Base-by-base conservation (phyloP, 2,329 filamentous ascomycete genomes). In the Fusarium dlaminii region DNA sequence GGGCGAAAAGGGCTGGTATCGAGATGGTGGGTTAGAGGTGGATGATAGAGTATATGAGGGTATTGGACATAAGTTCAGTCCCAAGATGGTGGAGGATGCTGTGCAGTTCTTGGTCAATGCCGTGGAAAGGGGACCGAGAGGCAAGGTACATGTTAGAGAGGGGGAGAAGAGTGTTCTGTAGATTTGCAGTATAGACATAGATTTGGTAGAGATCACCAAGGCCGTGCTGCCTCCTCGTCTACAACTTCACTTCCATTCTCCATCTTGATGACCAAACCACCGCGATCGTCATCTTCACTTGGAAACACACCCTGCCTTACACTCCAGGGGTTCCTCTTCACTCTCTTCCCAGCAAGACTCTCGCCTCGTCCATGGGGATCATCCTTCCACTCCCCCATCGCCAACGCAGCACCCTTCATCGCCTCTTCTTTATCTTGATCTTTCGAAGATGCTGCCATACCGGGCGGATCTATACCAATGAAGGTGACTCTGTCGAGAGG, bases 41-140 rank as follows among this genome's bases (percentile, higher is more conserved):
- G 88, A 91, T 57, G 90, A 95, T 79, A 87, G 89, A 37, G 83
- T 94, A 0, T 95, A 94, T 76, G 86, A 90, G 3, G 91, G 89
- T 0, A 86, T 91, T 2, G 92, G 92, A 0, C 94, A 96, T 80
- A 84, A 86, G n/a, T 94, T 94, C 76, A 91, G 88, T 15, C 80
- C 84, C 4, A 86, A 82, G 11, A 96, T 96, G 94, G 86, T 90
- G 34, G 82, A 83, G 70, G 91, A 93, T 78, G 88, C 93, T 8
- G 86, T 92, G 17, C 81, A 82, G 40, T 96, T 94, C 81, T 81
- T 96, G 39, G 81, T 87, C 22, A 83, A 87, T 43, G 84, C 80
- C 12, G 83, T 89, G 24, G 81, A 77, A 17, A 77, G 79, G 63
- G 78, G 79, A 46, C 68, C 80, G 58, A 74, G 76, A 52, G 66